Percentiles rank a stretch among this genome's conserved stretches.
phyloP scores from a whole-genome alignment of 2,329 filamentous ascomycete genomes.

The Chaetoscypha palmicola region DNA sequence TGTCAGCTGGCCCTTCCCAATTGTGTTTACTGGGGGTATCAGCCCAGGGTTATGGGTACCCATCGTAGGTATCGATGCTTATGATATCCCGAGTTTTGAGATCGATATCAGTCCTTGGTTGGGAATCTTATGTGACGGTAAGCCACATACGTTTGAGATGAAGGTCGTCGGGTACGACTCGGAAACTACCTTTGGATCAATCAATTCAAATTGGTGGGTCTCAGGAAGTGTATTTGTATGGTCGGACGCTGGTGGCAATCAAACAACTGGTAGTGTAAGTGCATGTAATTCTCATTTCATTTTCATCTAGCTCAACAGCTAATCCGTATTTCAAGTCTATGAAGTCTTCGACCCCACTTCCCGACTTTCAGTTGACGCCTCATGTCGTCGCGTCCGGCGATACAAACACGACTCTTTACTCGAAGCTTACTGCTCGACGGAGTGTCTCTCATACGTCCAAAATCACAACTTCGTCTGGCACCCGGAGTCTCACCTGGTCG shows the following conservation, averaged over 20 bases:
- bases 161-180: conserved; percentile 50
- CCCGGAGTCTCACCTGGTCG: conserved; percentile 12
- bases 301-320: not conserved
- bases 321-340: conserved; percentile 12
- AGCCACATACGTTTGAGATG: conserved; percentile 60
- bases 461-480: conserved; percentile 19
- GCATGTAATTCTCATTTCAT: not conserved
- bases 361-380: conserved; percentile 25
- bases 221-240: conserved; percentile 76
- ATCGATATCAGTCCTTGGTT: conserved; percentile 78
- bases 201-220: conserved; percentile 64
- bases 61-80: conserved; percentile 70
- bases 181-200: conserved; percentile 45
- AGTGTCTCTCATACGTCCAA: conserved; percentile 14
- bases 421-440: conserved; percentile 12
- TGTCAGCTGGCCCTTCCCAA: conserved; percentile 72
- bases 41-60: conserved; percentile 72
- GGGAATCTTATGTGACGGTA: conserved; percentile 58
- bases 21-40: conserved; percentile 76
- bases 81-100: conserved; percentile 71
- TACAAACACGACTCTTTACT: conserved; percentile 13
- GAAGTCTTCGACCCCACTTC: not conserved
- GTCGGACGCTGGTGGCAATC: conserved; percentile 45
- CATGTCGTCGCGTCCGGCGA: conserved; percentile 3
- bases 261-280: conserved; percentile 42